A percentile compares a stretch with the other conserved stretches of the same genome.
Evolutionary conservation across 73 alveolate genomes (phyloP).

Genomic region (Paramecium bursaria): DNA sequence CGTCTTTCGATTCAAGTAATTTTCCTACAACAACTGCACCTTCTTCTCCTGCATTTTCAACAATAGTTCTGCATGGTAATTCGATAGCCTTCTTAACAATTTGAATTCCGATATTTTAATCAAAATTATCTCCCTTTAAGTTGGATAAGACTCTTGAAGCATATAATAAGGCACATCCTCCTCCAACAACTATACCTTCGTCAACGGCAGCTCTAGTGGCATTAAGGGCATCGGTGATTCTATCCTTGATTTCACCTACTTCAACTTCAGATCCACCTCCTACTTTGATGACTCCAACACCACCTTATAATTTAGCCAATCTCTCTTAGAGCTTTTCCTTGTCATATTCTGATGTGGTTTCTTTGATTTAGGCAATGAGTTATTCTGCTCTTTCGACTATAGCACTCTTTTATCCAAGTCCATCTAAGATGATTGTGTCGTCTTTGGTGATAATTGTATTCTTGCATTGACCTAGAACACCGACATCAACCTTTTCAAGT

Average conservation of each 20-base stretch:
- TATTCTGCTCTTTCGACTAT: conserved; percentile 85
- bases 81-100: conserved; percentile 87
- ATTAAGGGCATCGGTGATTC: conserved; percentile 96
- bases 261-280: conserved; percentile 98
- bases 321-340: conserved; percentile 97
- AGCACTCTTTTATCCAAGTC: conserved; percentile 88
- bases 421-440: conserved; percentile 97
- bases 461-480: conserved; percentile 92
- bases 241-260: conserved; percentile 96
- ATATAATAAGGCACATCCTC: conserved; percentile 90
- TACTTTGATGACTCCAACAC: conserved; percentile 98
- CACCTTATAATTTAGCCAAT: conserved; percentile 96
- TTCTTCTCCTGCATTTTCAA: conserved; percentile 93
- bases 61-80: conserved; percentile 89
- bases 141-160: conserved; percentile 84
- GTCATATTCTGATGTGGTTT: conserved; percentile 88
- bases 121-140: conserved; percentile 89
- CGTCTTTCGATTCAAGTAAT: conserved; percentile 78
- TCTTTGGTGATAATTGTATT: conserved; percentile 92
- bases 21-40: conserved; percentile 89
- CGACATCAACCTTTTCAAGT: conserved; percentile 81
- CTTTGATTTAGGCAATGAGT: conserved; percentile 82
- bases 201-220: conserved; percentile 98
- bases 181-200: conserved; percentile 97
- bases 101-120: conserved; percentile 90